Base-by-base conservation (phyloP, 192 early-diverging fungal species). In the Coemansia sp. region DNA sequence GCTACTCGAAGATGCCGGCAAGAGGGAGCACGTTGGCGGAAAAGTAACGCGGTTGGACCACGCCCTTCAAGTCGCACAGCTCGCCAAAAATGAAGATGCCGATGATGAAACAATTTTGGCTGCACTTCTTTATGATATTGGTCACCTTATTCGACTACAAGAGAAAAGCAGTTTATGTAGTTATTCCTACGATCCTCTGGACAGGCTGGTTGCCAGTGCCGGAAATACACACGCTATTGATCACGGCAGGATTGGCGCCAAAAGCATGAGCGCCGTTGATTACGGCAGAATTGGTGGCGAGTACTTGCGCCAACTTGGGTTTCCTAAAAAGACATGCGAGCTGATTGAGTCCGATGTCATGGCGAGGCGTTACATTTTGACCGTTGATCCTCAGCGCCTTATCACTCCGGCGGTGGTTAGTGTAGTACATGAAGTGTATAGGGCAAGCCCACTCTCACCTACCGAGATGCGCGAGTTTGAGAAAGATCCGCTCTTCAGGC, bases 251-350 rank as follows among this genome's bases (percentile, higher is more conserved):
- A 73, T 86, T 50, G 87, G 86, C 26, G 6, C 46, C 16, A 21
- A 43, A 38, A 47, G 60, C 19, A 80, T 83, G 5, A 84, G 87
- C 39, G 78, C 84, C 33, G 69, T 79, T 23, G 86, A 82, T 21
- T 86, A 87, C 53, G 86, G 87, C 49, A 76, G 67, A 19, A 73
- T 86, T 50, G 87, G 86, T 13, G 86, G 79, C n/a, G 79, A 86
- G 39, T 88, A 86, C 16, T 68, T 88, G 47, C 69, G 75, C 52
- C 78, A 73, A 40, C 66, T 88, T 37, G 35, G 35, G 35, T 37
- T 37, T 8, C 35, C 35, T 37, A 37, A 37, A 1, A 37, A 37
- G 35, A 37, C 35, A 8, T 37, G 35, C 6, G 35, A 37, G 35
- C 35, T 37, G 7, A 7, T 37, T 8, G 35, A 83, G 59, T 78